Conservation (phyloP, 495 filamentous ascomycete genomes). For the Aspergillus funiculosus region DNA sequence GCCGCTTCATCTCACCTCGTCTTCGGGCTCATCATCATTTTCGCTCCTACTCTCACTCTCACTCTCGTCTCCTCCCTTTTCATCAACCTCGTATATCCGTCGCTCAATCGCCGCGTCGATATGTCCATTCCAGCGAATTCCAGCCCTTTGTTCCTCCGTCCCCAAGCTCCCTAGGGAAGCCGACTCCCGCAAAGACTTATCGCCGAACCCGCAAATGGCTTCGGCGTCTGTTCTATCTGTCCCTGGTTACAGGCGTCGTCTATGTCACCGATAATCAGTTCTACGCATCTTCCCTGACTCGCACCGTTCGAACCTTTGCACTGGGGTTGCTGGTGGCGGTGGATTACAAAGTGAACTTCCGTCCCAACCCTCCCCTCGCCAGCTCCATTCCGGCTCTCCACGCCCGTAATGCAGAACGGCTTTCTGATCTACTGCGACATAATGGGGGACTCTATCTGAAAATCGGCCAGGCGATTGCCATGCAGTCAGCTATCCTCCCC, state of each 20-base stretch:
- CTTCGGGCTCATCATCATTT: too few species aligned
- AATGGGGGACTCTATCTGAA: slow-evolving; percentile 97
- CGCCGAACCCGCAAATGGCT: slow-evolving; percentile 65
- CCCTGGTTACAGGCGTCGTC: slow-evolving; percentile 49
- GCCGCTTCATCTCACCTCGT: slow-evolving; percentile 1
- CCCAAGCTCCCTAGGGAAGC: slow-evolving; percentile 70
- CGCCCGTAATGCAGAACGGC: slow-evolving; percentile 69
- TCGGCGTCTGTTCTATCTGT: slow-evolving; percentile 62
- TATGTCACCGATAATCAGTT: slow-evolving; percentile 65
- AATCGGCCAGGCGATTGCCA: slow-evolving; percentile 96
- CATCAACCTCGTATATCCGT: slow-evolving; percentile 11
- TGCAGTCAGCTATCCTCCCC: slow-evolving; percentile 91
- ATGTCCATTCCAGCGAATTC: slow-evolving; percentile 41
- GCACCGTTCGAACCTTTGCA: slow-evolving; percentile 75
- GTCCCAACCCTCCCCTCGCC: slow-evolving; percentile 62
- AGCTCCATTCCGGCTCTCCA: slow-evolving; percentile 68
- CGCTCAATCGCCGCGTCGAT: slow-evolving; percentile 15
- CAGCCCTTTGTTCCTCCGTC: slow-evolving; percentile 74
- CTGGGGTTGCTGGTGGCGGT: slow-evolving; percentile 74
- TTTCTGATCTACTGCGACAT: slow-evolving; percentile 68
- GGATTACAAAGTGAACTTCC: slow-evolving; percentile 97
- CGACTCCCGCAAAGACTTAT: slow-evolving; percentile 59
- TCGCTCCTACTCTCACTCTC: slow-evolving; percentile 11
- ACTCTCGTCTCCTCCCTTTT: not conserved
- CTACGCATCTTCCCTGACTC: slow-evolving; percentile 71